A percentile compares a stretch with the other conserved stretches of the same genome.
Evolutionary conservation across 2,329 filamentous ascomycete species (phyloP).

Genomic region (Pseudocercospora fuligena): DNA sequence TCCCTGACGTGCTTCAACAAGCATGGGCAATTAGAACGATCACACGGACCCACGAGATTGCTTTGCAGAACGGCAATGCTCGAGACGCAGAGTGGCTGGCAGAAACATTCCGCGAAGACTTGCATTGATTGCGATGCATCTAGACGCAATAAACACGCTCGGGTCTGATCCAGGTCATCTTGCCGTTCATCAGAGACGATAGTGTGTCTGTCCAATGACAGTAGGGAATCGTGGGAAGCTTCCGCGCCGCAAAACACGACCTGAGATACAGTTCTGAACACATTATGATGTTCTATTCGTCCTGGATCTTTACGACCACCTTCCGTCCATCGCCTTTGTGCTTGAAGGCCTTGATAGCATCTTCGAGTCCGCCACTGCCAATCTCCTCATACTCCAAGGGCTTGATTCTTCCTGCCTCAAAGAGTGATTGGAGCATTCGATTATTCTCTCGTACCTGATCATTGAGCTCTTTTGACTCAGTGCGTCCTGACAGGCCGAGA

Average conservation of each 20-base stretch:
- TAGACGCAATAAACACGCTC: too few species aligned
- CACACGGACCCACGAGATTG: neutral
- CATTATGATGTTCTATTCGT: neutral
- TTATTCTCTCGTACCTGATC: neutral
- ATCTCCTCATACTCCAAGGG: constrained; percentile 13
- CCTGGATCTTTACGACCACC: constrained; percentile 15
- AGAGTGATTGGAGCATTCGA: neutral
- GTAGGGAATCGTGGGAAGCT: neutral
- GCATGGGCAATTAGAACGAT: neutral
- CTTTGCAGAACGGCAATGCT: neutral
- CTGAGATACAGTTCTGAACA: neutral
- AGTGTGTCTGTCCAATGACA: too few species aligned
- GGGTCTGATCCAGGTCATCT: too few species aligned
- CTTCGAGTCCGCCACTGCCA: constrained; percentile 12
- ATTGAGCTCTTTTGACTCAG: constrained; percentile 10
- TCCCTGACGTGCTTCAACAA: neutral
- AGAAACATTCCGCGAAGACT: neutral
- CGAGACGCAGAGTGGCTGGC: neutral
- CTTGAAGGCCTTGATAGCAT: constrained; percentile 7
- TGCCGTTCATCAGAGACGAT: too few species aligned
- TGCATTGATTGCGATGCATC: too few species aligned
- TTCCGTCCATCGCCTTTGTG: constrained; percentile 12
- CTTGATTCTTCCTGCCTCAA: constrained; percentile 2
- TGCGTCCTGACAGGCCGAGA: neutral
- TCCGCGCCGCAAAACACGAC: neutral